A percentile compares a stretch with the other conserved stretches of the same genome.
Conservation (phyloP, 75 land plant species). For the Cupressus sempervirens region DNA sequence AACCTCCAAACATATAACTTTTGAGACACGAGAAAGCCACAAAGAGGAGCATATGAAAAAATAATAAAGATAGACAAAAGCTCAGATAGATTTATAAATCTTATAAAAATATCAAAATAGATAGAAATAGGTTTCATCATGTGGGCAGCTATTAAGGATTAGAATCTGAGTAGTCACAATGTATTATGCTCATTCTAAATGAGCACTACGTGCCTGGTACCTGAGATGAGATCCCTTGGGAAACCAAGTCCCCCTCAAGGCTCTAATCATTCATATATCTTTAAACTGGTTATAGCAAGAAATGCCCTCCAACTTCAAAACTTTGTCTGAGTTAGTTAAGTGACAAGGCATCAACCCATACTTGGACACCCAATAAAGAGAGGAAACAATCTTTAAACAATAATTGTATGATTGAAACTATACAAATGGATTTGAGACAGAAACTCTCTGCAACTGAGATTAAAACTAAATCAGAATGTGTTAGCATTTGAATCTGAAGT, state of each 20-base stretch:
- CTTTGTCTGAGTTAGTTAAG: not conserved
- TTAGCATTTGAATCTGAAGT: not conserved
- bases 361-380: not conserved
- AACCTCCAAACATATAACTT: no score
- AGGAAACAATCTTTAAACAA: not conserved
- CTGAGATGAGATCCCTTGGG: not conserved
- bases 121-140: no score
- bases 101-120: no score
- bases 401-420: not conserved
- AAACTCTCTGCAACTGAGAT: not conserved
- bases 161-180: not conserved
- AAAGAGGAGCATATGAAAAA: no score
- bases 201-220: not conserved
- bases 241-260: not conserved
- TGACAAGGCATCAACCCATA: not conserved
- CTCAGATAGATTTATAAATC: no score
- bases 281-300: not conserved
- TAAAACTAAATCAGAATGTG: not conserved
- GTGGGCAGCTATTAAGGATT: not conserved
- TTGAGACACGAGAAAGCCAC: no score
- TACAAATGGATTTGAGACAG: not conserved
- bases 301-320: not conserved
- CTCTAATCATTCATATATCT: not conserved
- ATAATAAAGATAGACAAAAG: no score
- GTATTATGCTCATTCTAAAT: not conserved